These are phyloP conservation scores for Uronychia setigera DNA, from an alignment of 73 alveolate species.

Conservation along the genomic window DNA sequence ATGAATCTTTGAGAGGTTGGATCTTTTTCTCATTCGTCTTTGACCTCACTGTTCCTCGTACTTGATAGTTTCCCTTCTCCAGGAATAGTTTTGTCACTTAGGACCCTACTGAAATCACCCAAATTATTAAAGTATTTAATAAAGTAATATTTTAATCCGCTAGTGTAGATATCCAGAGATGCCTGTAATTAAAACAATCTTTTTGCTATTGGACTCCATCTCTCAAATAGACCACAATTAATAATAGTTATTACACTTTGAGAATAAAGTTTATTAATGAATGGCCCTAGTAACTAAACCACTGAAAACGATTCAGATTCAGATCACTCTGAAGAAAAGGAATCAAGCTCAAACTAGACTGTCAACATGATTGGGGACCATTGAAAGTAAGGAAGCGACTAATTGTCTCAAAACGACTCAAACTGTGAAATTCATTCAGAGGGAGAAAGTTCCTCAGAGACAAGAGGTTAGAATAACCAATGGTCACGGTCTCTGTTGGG, in stretches of 20 bases:
- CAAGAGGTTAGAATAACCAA: not conserved
- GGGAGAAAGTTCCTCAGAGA: no score
- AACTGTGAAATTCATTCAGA: no score
- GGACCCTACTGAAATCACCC: conserved; percentile 34
- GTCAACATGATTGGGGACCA: not conserved
- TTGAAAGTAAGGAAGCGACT: not conserved
- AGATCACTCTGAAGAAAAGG: no score
- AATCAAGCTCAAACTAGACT: no score
- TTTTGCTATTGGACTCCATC: not conserved
- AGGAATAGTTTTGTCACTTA: conserved; percentile 26
- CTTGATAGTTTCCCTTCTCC: conserved; percentile 14
- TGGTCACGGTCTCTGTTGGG: no score
- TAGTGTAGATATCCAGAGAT: conserved; percentile 46
- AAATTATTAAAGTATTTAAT: no score
- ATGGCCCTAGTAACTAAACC: no score
- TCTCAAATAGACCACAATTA: no score
- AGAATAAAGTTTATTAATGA: no score
- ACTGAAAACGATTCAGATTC: no score
- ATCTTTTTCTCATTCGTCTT: conserved; percentile 44
- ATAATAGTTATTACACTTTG: no score
- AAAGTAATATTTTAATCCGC: no score
- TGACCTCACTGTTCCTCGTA: conserved; percentile 66
- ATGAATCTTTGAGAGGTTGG: conserved; percentile 44
- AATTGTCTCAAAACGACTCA: not conserved
- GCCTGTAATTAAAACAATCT: conserved; percentile 36